Evolutionary conservation across 2,329 filamentous ascomycete species (phyloP).

Genomic region (Xylariomycetidae sp.): DNA sequence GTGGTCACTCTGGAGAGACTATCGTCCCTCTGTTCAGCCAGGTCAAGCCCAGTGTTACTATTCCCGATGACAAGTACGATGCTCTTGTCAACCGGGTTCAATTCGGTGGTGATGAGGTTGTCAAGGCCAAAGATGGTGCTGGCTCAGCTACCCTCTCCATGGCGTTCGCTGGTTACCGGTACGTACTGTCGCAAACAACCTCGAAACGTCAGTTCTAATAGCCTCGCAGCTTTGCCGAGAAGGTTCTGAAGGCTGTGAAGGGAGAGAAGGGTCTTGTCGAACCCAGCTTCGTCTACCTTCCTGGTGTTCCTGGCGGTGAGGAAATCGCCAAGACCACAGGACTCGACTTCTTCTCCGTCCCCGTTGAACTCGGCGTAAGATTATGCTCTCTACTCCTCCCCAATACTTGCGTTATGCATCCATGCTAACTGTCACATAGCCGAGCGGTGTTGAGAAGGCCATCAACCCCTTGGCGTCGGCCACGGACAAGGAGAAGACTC

Average conservation of each 20-base stretch:
- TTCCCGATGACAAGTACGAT: constrained; percentile 86
- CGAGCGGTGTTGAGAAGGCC: constrained; percentile 80
- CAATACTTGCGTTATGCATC: constrained; percentile 5
- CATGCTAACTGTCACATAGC: constrained; percentile 42
- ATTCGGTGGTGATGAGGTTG: constrained; percentile 96
- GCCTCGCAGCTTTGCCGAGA: constrained; percentile 75
- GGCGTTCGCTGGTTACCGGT: constrained; percentile 94
- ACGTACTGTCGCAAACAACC: constrained; percentile 23
- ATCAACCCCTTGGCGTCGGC: constrained; percentile 72
- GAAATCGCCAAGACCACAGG: constrained; percentile 80
- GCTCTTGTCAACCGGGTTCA: constrained; percentile 91
- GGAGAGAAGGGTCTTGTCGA: constrained; percentile 92
- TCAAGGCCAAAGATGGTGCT: constrained; percentile 88
- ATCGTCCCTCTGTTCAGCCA: constrained; percentile 98
- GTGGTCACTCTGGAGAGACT: constrained; percentile 96
- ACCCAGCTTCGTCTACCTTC: constrained; percentile 93
- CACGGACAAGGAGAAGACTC: constrained; percentile 83
- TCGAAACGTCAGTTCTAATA: constrained; percentile 8
- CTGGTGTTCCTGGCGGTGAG: constrained; percentile 82
- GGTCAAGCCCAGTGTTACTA: constrained; percentile 71
- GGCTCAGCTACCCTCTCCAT: constrained; percentile 91
- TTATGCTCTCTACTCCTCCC: constrained; percentile 3
- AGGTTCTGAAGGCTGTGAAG: constrained; percentile 80
- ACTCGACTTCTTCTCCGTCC: constrained; percentile 91
- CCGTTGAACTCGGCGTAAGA: constrained; percentile 90